These are phyloP conservation scores for Candida glucosophila DNA, from an alignment of 1,139 yeast species.

Conservation along the genomic window DNA sequence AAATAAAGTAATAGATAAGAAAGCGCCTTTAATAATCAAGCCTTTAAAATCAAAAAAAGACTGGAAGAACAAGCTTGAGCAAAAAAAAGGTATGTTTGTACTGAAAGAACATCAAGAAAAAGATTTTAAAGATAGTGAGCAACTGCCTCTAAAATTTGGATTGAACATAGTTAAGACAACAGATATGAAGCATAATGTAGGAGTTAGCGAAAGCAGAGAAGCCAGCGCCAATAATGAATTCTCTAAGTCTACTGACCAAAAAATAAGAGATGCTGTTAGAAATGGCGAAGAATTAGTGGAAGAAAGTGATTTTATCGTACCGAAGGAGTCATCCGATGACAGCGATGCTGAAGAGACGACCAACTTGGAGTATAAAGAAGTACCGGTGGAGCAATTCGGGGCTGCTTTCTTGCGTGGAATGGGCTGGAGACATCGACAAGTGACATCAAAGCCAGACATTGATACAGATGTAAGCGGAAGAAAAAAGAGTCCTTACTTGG, in stretches of 20 bases:
- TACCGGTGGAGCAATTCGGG: slow-evolving; percentile 85
- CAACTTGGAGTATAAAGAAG: slow-evolving; percentile 22
- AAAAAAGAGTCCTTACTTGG: slow-evolving; percentile 28
- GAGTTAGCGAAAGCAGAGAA: no score
- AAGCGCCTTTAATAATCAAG: slow-evolving; percentile 10
- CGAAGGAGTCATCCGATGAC: not conserved
- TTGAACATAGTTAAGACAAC: no score
- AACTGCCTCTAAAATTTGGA: slow-evolving; percentile 12
- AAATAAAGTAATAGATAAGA: no score
- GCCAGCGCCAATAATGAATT: no score
- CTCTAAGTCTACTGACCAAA: no score
- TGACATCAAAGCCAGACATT: slow-evolving; percentile 4
- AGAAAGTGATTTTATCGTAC: no score
- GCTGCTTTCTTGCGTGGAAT: slow-evolving; percentile 52
- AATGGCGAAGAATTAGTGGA: no score
- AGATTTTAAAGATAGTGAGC: slow-evolving; percentile 7
- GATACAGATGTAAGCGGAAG: slow-evolving; percentile 10
- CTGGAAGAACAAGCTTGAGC: slow-evolving; percentile 6
- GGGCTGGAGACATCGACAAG: slow-evolving; percentile 30
- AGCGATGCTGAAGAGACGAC: not conserved
- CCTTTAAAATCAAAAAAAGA: slow-evolving; percentile 6
- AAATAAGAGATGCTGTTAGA: no score
- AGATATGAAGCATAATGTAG: no score
- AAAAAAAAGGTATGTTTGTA: slow-evolving; percentile 3
- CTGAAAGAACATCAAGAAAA: slow-evolving; percentile 7